Percentiles rank a stretch among this genome's conserved stretches.
Conservation (phyloP, 495 filamentous ascomycete genomes). For the Massariosphaeria phaeospora region DNA sequence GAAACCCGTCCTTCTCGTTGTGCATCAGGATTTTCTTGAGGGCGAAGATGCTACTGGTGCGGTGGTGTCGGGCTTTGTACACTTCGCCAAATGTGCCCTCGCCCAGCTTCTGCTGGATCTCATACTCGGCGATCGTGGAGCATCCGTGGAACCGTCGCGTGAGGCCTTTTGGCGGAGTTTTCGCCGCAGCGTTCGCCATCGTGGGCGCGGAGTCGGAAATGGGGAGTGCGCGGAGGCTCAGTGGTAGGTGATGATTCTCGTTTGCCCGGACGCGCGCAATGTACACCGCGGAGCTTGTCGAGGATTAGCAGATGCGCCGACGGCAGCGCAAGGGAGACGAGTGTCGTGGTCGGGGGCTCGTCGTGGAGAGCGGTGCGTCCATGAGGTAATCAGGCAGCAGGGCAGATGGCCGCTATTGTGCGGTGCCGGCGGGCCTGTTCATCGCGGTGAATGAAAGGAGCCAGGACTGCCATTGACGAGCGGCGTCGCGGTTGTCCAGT, state of each 20-base stretch:
- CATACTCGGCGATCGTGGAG: constrained; percentile 82
- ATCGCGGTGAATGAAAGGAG: too few species aligned
- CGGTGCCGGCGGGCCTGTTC: too few species aligned
- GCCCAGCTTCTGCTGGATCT: constrained; percentile 84
- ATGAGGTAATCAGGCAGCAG: neutral
- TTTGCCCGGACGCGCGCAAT: neutral
- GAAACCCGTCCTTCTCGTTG: constrained; percentile 78
- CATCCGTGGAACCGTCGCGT: constrained; percentile 68
- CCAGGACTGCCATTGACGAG: too few species aligned
- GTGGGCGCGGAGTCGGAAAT: neutral
- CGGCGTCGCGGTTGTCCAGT: too few species aligned
- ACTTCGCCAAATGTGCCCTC: constrained; percentile 98
- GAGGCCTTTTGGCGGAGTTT: constrained; percentile 31
- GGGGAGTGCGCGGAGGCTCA: neutral
- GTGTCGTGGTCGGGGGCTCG: neutral
- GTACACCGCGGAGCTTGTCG: too few species aligned
- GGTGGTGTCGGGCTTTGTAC: constrained; percentile 77
- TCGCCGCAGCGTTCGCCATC: constrained; percentile 41
- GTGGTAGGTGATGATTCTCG: neutral
- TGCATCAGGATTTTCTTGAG: constrained; percentile 94
- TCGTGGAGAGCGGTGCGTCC: constrained; percentile 3
- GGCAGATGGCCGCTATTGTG: neutral
- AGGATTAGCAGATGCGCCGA: neutral
- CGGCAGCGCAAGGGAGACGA: neutral
- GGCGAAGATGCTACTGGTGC: constrained; percentile 67